Base-by-base conservation (phyloP, 352 stramenopile species). In the Aphanomyces stellatus region DNA sequence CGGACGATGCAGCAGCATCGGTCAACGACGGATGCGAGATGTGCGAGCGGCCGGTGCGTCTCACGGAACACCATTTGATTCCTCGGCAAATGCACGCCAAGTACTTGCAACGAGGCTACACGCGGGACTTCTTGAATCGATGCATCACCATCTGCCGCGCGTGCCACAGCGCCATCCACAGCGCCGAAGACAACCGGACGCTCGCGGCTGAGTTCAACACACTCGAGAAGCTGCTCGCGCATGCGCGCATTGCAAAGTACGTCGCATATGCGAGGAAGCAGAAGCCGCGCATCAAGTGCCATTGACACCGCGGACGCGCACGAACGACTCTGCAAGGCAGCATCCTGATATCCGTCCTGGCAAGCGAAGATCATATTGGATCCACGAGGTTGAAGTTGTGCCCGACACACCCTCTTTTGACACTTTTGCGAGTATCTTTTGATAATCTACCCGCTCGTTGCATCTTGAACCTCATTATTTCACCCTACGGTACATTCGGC, bases 11-110 rank as follows among this genome's bases (percentile, higher is more conserved):
- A 4, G 72, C 69, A 51, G 37, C n/a, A 10, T n/a, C n/a, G n/a
- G n/a, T n/a, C n/a, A n/a, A n/a, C n/a, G 74, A 69, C 19, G 37
- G 80, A 35, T 98, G 94, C 53, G 82, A 80, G 63, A 89, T 98
- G 72, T 98, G 94, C 61, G 89, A 96, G 74, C 82, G 94, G 24
- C 76, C 79, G 10, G 96, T 97, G 75, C 91, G 89, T 63, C 53
- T 98, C 19, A 97, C 91, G 15, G 82, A 82, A 5, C 94, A 98
- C 74, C 94, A 98, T 68, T 74, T 98, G 7, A 97, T 96, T 57
- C 94, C 94, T 4, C 88, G 88, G 41, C 81, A 80, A n/a, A 88
- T 73, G 3, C 88, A 96, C 61, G 69, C 77, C 25, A 84, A 78
- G 63, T 94, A 93, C 69, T 56, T 88, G 28, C 90, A 91, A 69